Base-by-base conservation (phyloP, 495 filamentous ascomycete species). In the Neurospora sp. region DNA sequence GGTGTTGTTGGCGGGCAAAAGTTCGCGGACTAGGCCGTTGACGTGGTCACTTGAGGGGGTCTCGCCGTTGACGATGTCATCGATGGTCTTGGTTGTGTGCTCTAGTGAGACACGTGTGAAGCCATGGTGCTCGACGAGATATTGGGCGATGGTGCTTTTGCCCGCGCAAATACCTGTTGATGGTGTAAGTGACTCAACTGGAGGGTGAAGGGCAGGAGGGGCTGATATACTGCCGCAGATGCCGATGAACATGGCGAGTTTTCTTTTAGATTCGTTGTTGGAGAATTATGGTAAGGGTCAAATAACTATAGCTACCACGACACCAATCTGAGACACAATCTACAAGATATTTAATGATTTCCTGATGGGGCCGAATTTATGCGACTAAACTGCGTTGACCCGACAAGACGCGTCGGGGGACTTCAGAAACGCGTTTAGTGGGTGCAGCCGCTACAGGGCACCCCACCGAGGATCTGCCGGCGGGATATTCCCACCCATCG, bases 81-180 rank as follows among this genome's bases (percentile, higher is more conserved):
- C 80, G 70, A 46, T 48, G 75, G 44, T 68, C 71, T 69, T 79
- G 27, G 38, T 39, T 38, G 10, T 31, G 31, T 38, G 71, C 6
- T 73, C 72, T 44, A 91, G 77, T 59, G 80, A 81, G 37, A 94
- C 80, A 11, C 83, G 85, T 48, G 83, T 88, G 77, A 98, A 99
- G 37, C 86, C 90, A 78, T 97, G 89, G 48, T 92, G 83, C 37
- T 91, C 82, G 72, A 93, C 87, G 14, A 99, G 87, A 77, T 94
- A 97, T 39, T 91, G 85, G 68, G 94, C 93, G 61, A 98, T 90
- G 14, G 93, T 91, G 76, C 89, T 88, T 82, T 97, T 97, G 73
- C 96, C 96, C 39, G 95, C 90, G 80, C 93, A 97, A 72, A 97
- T 93, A 72, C 91, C 94, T 96, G 77, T 65, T 65, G 53, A 65